phyloP scores from a whole-genome alignment of 257 asterid genomes.

The Paulownia fortunei region DNA sequence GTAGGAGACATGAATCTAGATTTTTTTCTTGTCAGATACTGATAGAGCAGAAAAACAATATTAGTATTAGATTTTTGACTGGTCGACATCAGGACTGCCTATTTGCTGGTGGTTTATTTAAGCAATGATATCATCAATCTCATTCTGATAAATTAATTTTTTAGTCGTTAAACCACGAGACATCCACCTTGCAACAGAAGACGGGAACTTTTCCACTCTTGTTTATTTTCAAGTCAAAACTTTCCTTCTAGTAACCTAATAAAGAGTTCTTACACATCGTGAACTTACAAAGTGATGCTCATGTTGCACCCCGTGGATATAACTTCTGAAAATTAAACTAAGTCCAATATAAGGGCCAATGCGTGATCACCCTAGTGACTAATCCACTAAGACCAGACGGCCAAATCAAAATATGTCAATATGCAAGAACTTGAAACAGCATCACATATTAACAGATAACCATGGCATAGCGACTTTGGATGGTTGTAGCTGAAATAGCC shows the following conservation, averaged over 20 bases:
- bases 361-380: background rate
- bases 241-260: too few species aligned
- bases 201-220: background rate
- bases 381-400: background rate
- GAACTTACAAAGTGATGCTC: too few species aligned
- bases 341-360: background rate
- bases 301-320: too few species aligned
- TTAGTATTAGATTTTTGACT: conserved; percentile 17
- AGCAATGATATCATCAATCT: conserved; percentile 32
- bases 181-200: background rate
- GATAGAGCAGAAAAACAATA: conserved; percentile 23
- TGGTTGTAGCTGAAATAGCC: background rate
- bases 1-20: conserved; percentile 41
- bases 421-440: background rate
- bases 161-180: background rate
- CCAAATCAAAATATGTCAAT: background rate
- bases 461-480: background rate
- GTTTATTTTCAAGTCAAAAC: background rate
- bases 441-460: background rate
- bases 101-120: conserved; percentile 16
- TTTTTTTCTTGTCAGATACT: conserved; percentile 36
- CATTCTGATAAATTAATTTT: background rate
- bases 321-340: background rate
- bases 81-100: background rate
- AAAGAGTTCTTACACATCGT: background rate